phyloP scores from a whole-genome alignment of 2,329 filamentous ascomycete species.

The Epicoccum sorghinum region DNA sequence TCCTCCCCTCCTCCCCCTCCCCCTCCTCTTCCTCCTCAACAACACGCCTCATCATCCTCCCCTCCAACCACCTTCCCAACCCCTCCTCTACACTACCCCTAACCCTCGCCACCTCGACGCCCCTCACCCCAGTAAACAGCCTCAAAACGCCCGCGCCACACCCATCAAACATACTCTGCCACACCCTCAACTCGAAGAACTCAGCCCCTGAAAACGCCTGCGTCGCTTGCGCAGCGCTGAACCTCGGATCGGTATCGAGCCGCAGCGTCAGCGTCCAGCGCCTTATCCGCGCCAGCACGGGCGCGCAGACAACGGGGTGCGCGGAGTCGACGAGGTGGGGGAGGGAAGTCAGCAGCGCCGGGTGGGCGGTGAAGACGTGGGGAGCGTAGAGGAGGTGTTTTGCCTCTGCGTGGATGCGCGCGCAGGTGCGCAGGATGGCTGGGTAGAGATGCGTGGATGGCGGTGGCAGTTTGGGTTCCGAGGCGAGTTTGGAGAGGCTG shows the following conservation, averaged over 20 bases:
- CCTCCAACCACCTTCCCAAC: conserved; percentile 54
- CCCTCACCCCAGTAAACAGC: conserved; percentile 55
- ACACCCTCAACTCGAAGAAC: conserved; percentile 57
- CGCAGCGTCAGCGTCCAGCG: conserved; percentile 55
- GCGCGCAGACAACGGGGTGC: conserved; percentile 45
- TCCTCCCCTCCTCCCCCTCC: conserved; percentile 13
- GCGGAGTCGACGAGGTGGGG: conserved; percentile 50
- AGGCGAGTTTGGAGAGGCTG: conserved; percentile 12
- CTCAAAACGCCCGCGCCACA: conserved; percentile 52
- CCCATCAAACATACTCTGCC: conserved; percentile 48
- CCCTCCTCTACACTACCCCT: conserved; percentile 50
- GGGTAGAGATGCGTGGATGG: conserved; percentile 29
- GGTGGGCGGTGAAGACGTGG: conserved; percentile 59
- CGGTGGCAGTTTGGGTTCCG: conserved; percentile 25
- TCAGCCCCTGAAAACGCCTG: conserved; percentile 55
- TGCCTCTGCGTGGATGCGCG: conserved; percentile 50
- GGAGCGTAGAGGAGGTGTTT: conserved; percentile 55
- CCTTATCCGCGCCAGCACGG: conserved; percentile 45
- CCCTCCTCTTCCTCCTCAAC: background rate
- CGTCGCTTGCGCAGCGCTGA: conserved; percentile 45
- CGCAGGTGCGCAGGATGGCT: conserved; percentile 51
- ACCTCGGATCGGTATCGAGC: conserved; percentile 58
- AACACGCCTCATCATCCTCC: conserved; percentile 49
- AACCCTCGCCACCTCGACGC: conserved; percentile 52
- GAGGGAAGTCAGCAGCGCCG: conserved; percentile 52